These are phyloP conservation scores for Pythium apleroticum DNA, from an alignment of 352 stramenopile species.

Conservation along the genomic window DNA sequence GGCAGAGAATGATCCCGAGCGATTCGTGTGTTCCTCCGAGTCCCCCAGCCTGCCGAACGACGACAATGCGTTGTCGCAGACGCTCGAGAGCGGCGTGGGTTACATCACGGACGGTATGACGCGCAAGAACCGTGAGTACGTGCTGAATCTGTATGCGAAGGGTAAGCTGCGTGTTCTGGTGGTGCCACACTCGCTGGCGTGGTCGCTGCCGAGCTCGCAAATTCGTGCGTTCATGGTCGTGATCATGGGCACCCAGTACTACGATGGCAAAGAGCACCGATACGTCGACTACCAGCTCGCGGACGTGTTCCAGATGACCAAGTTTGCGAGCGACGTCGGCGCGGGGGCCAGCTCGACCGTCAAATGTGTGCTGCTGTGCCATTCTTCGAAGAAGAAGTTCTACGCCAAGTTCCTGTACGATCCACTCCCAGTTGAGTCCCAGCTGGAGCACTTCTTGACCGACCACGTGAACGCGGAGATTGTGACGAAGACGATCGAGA, in stretches of 20 bases:
- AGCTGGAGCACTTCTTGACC: constrained; percentile 97
- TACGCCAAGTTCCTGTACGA: constrained; percentile 99
- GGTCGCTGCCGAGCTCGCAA: constrained; percentile 77
- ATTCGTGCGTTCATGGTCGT: constrained; percentile 92
- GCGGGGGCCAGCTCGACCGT: constrained; percentile 52
- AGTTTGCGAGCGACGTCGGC: constrained; percentile 57
- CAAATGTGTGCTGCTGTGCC: constrained; percentile 96
- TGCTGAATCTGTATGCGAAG: constrained; percentile 87
- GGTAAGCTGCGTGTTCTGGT: constrained; percentile 93
- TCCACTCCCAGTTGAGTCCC: constrained; percentile 98
- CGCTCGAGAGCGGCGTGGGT: constrained; percentile 92
- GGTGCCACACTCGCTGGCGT: constrained; percentile 94
- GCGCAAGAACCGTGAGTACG: constrained; percentile 86
- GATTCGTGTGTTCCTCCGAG: constrained; percentile 52
- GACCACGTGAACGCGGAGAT: constrained; percentile 99
- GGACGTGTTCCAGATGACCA: constrained; percentile 99
- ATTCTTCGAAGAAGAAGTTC: constrained; percentile 98
- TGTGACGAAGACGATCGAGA: constrained; percentile 98
- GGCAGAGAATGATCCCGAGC: constrained; percentile 75
- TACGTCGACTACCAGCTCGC: constrained; percentile 97
- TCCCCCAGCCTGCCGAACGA: constrained; percentile 54
- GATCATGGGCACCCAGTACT: constrained; percentile 97
- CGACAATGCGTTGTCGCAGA: constrained; percentile 94
- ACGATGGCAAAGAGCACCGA: constrained; percentile 95
- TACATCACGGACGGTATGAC: constrained; percentile 96